Base-by-base conservation (phyloP, 106 monocot species). In the Iris macrosiphon region DNA sequence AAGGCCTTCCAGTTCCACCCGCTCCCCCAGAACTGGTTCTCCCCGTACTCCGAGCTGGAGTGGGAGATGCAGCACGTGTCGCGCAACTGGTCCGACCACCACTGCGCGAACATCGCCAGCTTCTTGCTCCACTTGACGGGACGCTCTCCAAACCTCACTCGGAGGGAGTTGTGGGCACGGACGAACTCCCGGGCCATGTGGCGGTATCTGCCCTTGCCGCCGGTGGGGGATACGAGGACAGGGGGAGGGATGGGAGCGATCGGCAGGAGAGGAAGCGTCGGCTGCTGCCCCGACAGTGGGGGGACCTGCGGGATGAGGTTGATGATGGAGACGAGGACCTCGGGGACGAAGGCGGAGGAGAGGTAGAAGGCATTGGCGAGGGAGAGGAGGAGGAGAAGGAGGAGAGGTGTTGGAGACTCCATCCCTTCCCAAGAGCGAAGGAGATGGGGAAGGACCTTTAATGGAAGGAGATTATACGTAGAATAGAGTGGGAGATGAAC, bases 21-120 rank as follows among this genome's bases (percentile, higher is more conserved):
- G 2, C 35, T 20, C 14, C 80, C 80, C 59, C 51, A 62, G 52
- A 80, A 80, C 57, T 75, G 22, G 71, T 75, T 80, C 71, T 80
- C 80, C 0, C 80, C 75, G 52, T 75, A 75, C 2, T 61, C 40
- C 1, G 29, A 41, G 2, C 4, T 18, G 7, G 75, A 75, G 71
- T 80, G 80, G 17, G 12, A 25, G n/a, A n/a, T n/a, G 11, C 9
- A 11, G 70, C 80, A 80, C 21, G 32, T 38, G 20, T n/a, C 45
- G 0, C 60, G 49, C 31, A 47, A 25, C 15, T 30, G 24, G 2
- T 48, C 28, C 2, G 73, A 20, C 68, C 71, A 75, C 5, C 61
- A 37, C 14, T 57, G 27, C 1, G 80, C 71, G 61, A 51, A 52
- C 22, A 57, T 31, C 6, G 75, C 71, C 17, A 80, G 49, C 24